A percentile compares a stretch with the other conserved stretches of the same genome.
Conservation (phyloP, 73 alveolate species). For the Paramecium bursaria region DNA sequence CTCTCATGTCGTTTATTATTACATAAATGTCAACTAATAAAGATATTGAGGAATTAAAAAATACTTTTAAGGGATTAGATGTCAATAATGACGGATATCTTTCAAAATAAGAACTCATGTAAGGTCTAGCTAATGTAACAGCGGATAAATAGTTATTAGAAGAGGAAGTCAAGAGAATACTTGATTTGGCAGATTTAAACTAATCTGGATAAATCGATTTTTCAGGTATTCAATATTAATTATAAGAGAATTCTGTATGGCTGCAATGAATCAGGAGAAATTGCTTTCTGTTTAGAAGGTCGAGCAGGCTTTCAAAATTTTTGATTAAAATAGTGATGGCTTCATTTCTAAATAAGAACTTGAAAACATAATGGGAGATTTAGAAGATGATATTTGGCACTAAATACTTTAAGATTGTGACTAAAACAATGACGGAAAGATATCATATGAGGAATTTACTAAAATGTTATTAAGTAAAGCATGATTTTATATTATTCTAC, state of each 20-base stretch:
- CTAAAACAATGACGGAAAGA: conserved; percentile 73
- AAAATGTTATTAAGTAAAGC: too few relatives aligned
- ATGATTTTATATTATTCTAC: too few relatives aligned
- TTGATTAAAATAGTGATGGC: conserved; percentile 75
- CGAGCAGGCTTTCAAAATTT: conserved; percentile 69
- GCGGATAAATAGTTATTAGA: conserved; percentile 2
- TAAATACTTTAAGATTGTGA: conserved; percentile 69
- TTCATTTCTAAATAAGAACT: conserved; percentile 65
- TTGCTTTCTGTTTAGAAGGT: conserved; percentile 57
- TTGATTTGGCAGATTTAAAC: conserved; percentile 37
- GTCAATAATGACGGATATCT: conserved; percentile 75
- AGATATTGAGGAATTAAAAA: conserved; percentile 70
- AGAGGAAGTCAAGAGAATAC: conserved; percentile 50
- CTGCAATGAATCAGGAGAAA: conserved; percentile 68
- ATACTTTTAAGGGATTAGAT: conserved; percentile 72
- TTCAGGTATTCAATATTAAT: too few relatives aligned
- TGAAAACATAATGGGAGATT: conserved; percentile 65
- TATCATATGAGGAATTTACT: conserved; percentile 67
- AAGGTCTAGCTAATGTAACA: conserved; percentile 50
- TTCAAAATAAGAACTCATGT: conserved; percentile 73
- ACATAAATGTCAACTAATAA: conserved; percentile 64
- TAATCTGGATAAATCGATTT: conserved; percentile 54
- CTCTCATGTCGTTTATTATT: conserved; percentile 75
- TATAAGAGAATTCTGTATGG: conserved; percentile 63
- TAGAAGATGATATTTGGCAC: conserved; percentile 64